phyloP scores from a whole-genome alignment of 805 yeast genomes.

The Metschnikowia bowlesiae region DNA sequence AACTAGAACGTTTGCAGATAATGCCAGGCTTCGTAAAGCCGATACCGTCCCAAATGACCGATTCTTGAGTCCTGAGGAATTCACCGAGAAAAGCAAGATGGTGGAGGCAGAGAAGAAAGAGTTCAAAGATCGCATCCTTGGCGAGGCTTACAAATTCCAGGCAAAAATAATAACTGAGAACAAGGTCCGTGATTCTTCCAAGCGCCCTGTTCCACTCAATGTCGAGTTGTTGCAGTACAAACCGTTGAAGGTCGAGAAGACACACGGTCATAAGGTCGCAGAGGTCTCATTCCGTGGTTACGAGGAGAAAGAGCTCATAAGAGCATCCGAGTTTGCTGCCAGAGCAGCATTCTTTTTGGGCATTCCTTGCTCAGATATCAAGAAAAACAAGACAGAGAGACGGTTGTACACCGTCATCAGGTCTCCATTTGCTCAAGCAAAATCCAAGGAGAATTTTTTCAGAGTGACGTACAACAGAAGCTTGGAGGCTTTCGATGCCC shows the following conservation, averaged over 20 bases:
- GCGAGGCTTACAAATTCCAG: constrained; percentile 23
- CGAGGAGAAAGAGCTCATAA: constrained; percentile 63
- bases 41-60: constrained; percentile 6
- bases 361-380: constrained; percentile 76
- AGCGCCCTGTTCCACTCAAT: constrained; percentile 71
- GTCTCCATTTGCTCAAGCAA: constrained; percentile 92
- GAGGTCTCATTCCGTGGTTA: constrained; percentile 68
- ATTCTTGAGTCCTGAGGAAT: constrained; percentile 30
- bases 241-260: constrained; percentile 64
- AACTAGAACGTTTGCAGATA: constrained; percentile 6
- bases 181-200: constrained; percentile 18
- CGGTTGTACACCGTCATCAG: constrained; percentile 92
- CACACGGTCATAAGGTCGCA: constrained; percentile 76
- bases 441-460: constrained; percentile 89
- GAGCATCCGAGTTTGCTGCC: constrained; percentile 78
- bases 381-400: constrained; percentile 61
- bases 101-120: constrained; percentile 24
- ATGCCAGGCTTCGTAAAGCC: constrained; percentile 1
- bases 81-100: constrained; percentile 23
- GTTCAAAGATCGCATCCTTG: constrained; percentile 26
- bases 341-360: constrained; percentile 90
- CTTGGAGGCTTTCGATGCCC: constrained; percentile 76
- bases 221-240: constrained; percentile 78
- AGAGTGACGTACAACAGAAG: constrained; percentile 76
- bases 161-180: constrained; percentile 28